Percentiles rank a stretch among this genome's conserved stretches.
Evolutionary conservation across 164 flowering plant species (phyloP).

Genomic region (Piper longum): DNA sequence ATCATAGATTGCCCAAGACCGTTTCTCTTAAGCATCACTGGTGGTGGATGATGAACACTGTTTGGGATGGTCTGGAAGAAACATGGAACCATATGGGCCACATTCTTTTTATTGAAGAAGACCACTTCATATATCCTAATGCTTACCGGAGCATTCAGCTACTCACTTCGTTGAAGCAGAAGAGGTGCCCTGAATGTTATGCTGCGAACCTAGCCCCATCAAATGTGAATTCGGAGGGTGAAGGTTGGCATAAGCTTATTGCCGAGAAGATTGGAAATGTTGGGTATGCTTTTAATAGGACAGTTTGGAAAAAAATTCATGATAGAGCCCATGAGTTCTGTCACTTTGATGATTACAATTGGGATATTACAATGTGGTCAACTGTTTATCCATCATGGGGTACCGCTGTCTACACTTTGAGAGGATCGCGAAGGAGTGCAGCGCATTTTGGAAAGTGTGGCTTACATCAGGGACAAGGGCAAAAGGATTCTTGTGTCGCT

Average conservation of each 20-base stretch:
- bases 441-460: slow-evolving; percentile 97
- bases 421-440: slow-evolving; percentile 85
- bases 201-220: slow-evolving; percentile 83
- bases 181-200: slow-evolving; percentile 70
- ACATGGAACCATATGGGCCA: slow-evolving; percentile 46
- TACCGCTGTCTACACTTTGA: slow-evolving; percentile 54
- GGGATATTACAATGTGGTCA: slow-evolving; percentile 98
- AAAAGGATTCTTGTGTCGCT: slow-evolving; percentile 42
- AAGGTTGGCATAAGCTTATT: slow-evolving; percentile 41
- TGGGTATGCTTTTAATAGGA: slow-evolving; percentile 78
- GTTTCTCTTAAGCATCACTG: slow-evolving; percentile 95
- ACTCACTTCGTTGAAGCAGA: slow-evolving; percentile 39
- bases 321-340: slow-evolving; percentile 60
- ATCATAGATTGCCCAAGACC: slow-evolving; percentile 76
- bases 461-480: slow-evolving; percentile 82
- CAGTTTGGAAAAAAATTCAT: slow-evolving; percentile 81
- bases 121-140: slow-evolving; percentile 81
- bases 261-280: slow-evolving; percentile 92
- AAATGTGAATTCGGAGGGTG: slow-evolving; percentile 77
- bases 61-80: slow-evolving; percentile 89
- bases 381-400: slow-evolving; percentile 91
- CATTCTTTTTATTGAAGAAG: slow-evolving; percentile 90
- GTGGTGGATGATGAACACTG: slow-evolving; percentile 99
- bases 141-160: slow-evolving; percentile 70
- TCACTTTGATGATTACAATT: slow-evolving; percentile 84